Base-by-base conservation (phyloP, 768 basidiomycete genomes). In the Auricularia sp. region DNA sequence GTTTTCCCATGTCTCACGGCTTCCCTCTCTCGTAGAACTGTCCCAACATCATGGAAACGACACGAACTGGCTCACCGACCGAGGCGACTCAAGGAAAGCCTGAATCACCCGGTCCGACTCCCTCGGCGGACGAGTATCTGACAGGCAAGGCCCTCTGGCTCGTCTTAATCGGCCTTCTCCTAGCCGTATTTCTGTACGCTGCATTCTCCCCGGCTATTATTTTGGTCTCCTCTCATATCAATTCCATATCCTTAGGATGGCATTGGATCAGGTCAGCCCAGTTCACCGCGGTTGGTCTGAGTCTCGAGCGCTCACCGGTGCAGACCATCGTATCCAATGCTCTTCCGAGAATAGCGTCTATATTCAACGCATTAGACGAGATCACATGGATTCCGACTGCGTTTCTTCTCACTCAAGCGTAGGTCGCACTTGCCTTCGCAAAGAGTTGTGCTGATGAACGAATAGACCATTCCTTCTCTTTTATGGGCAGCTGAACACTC, bases 281-380 rank as follows among this genome's bases (percentile, higher is more conserved):
- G 39, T 8, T 42, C 7, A 8, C 39, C 13, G 39, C 13, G 39
- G 39, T 42, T 42, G 13, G 13, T 14, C 13, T 14, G 13, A 8
- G 18, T 54, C 11, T n/a, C 18, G 29, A 29, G 29, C 29, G 29
- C 29, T 29, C 29, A 29, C 29, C 29, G 29, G 7, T 18, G 54
- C 75, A 77, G 66, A 68, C 74, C 47, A 75, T 77, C 66, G 67
- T 75, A 56, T 73, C 67, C 18, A 67, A 59, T 29, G 67, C 67
- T 5, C 65, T 67, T 21, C 67, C 67, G 14, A 18, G 54, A 24
- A 62, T 67, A 8, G 54, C 65, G 6, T 65, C 65, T 24, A 62
- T 56, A 21, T 67, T 67, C 56, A 35, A 67, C 37, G 51, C 62
- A 3, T 54, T 67, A 10, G 47, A 54, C 24, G 61, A 67, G 35